Conservation (phyloP, 768 basidiomycete species). For the Pisolithus microcarpus region DNA sequence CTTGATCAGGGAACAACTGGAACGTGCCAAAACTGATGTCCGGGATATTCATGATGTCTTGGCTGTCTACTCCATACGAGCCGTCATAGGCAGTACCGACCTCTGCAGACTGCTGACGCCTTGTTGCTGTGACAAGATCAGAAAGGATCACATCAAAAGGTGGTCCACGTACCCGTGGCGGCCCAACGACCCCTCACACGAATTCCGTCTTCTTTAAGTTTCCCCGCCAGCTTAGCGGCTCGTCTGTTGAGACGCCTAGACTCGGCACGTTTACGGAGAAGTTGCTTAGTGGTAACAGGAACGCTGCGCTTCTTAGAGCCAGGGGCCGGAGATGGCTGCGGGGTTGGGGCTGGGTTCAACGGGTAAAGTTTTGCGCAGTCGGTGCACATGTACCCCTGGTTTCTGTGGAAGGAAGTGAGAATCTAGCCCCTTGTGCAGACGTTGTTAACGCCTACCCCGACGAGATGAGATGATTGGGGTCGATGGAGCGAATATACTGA, state of each 20-base stretch:
- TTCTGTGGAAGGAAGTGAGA: slow-evolving; percentile 23
- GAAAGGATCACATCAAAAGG: slow-evolving; percentile 1
- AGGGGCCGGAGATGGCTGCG: slow-evolving; percentile 35
- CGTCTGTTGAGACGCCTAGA: slow-evolving; percentile 39
- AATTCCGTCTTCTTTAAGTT: slow-evolving; percentile 32
- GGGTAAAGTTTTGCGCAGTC: slow-evolving; percentile 53
- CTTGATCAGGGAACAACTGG: slow-evolving; percentile 66
- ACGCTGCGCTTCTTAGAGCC: slow-evolving; percentile 32
- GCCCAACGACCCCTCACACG: slow-evolving; percentile 56
- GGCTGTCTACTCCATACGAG: slow-evolving; percentile 57
- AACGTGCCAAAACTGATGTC: slow-evolving; percentile 52
- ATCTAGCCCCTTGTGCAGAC: not conserved
- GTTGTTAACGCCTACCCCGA: slow-evolving; percentile 41
- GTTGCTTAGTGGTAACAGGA: slow-evolving; percentile 39
- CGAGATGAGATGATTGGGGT: slow-evolving; percentile 59
- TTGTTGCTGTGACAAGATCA: slow-evolving; percentile 32
- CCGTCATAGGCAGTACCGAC: slow-evolving; percentile 54
- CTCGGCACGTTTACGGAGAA: slow-evolving; percentile 44
- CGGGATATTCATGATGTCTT: slow-evolving; percentile 54
- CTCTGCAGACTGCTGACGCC: slow-evolving; percentile 36
- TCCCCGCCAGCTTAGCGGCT: slow-evolving; percentile 28
- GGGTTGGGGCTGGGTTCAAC: slow-evolving; percentile 25
- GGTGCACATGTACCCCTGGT: slow-evolving; percentile 52
- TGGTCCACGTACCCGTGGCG: slow-evolving; percentile 37
- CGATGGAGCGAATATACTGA: slow-evolving; percentile 36